Evolutionary conservation across 805 yeast genomes (phyloP).

Genomic region (Candida silvatica): DNA sequence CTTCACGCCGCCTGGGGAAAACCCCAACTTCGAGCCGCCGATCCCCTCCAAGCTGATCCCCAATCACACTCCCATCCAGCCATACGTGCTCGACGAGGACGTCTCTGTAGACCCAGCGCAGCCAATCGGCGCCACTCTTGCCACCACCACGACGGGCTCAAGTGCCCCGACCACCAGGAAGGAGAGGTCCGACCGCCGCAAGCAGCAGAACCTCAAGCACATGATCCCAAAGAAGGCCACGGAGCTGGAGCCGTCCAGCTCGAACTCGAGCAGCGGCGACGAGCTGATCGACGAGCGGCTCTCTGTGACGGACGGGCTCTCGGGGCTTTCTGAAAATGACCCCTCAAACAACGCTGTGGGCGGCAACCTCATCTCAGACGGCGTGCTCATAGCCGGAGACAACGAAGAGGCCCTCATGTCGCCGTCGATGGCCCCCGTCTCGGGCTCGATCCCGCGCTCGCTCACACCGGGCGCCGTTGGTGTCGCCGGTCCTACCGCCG

Average conservation of each 20-base stretch:
- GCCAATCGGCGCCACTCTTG: background rate
- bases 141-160: background rate
- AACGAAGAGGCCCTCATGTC: background rate
- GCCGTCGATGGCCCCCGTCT: background rate
- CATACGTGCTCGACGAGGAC: slow-evolving; percentile 63
- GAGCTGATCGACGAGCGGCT: slow-evolving; percentile 31
- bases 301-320: no score
- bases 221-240: slow-evolving; percentile 37
- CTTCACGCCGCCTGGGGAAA: slow-evolving; percentile 76
- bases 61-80: slow-evolving; percentile 66
- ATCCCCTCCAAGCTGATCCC: slow-evolving; percentile 68
- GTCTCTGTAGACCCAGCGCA: background rate
- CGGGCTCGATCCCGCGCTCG: background rate
- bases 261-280: slow-evolving; percentile 19
- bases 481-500: slow-evolving; percentile 1
- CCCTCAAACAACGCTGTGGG: slow-evolving; percentile 3
- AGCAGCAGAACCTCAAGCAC: slow-evolving; percentile 12
- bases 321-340: slow-evolving; percentile 18
- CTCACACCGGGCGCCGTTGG: no score
- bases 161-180: slow-evolving; percentile 1
- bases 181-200: background rate
- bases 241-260: slow-evolving; percentile 49
- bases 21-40: slow-evolving; percentile 51
- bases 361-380: slow-evolving; percentile 1
- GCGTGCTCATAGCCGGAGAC: no score